These are phyloP conservation scores for Mycena galopus DNA, from an alignment of 768 basidiomycete species.

Conservation along the genomic window DNA sequence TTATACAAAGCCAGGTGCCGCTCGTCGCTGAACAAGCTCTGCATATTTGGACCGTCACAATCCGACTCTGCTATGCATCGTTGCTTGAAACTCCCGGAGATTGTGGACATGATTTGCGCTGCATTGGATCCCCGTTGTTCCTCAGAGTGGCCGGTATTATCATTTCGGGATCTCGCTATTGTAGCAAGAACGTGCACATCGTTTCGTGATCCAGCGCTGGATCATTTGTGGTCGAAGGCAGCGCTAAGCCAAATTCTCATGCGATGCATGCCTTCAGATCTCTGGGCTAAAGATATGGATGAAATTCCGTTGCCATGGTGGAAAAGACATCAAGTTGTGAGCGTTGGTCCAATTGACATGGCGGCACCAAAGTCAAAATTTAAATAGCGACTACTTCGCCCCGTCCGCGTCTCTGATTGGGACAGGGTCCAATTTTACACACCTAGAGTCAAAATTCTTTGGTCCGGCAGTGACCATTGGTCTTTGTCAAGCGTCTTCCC, in stretches of 20 bases:
- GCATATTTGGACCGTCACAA: no score
- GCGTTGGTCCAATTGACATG: no score
- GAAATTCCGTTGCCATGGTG: no score
- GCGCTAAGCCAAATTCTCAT: neutral
- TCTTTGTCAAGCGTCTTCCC: constrained; percentile 9
- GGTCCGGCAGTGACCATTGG: neutral
- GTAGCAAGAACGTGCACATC: neutral
- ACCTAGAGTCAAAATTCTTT: constrained; percentile 2
- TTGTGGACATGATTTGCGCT: no score
- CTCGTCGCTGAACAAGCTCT: no score
- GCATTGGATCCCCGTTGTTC: no score
- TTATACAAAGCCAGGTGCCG: no score
- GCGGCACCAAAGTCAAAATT: neutral
- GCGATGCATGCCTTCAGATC: neutral
- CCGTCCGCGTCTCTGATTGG: constrained; percentile 15
- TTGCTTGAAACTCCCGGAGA: no score
- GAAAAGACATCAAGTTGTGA: no score
- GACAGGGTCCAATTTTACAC: neutral
- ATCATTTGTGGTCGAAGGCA: neutral
- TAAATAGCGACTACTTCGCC: constrained; percentile 6
- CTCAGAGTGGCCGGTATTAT: no score
- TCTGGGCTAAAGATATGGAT: neutral
- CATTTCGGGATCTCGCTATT: neutral
- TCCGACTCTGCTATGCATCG: no score
- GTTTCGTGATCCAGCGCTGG: neutral